These are phyloP conservation scores for Xylogone sp. DNA, from an alignment of 2,329 filamentous ascomycete species.

Conservation along the genomic window DNA sequence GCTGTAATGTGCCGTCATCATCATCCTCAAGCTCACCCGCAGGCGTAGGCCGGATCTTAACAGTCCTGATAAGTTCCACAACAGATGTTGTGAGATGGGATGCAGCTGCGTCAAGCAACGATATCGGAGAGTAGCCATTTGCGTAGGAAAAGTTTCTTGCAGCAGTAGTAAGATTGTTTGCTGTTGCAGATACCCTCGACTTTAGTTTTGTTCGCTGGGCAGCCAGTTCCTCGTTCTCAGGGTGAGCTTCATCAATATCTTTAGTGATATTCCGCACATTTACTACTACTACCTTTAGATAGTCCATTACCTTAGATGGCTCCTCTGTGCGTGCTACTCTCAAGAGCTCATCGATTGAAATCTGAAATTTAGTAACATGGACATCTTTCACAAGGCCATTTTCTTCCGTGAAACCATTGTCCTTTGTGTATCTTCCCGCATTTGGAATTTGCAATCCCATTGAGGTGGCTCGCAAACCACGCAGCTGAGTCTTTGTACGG, in stretches of 20 bases:
- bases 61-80: constrained; percentile 77
- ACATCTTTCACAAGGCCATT: constrained; percentile 84
- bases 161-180: constrained; percentile 93
- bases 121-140: constrained; percentile 86
- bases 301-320: constrained; percentile 71
- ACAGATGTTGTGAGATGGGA: constrained; percentile 84
- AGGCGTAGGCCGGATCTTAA: constrained; percentile 78
- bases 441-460: constrained; percentile 69
- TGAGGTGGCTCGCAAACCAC: constrained; percentile 76
- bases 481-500: constrained; percentile 80
- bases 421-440: constrained; percentile 61
- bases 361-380: constrained; percentile 91
- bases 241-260: constrained; percentile 62
- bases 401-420: constrained; percentile 64
- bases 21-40: constrained; percentile 74
- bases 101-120: constrained; percentile 85
- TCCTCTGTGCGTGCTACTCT: constrained; percentile 71
- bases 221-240: constrained; percentile 44
- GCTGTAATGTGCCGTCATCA: constrained; percentile 64
- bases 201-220: constrained; percentile 69
- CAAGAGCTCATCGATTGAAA: constrained; percentile 87
- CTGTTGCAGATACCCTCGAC: constrained; percentile 81
- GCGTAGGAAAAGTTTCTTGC: constrained; percentile 86
- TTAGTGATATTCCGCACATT: constrained; percentile 81
- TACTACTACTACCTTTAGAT: constrained; percentile 82